Percentiles rank a stretch among this genome's conserved stretches.
Evolutionary conservation across 768 basidiomycete species (phyloP).

Genomic region (Sporobolomyces phaffii): DNA sequence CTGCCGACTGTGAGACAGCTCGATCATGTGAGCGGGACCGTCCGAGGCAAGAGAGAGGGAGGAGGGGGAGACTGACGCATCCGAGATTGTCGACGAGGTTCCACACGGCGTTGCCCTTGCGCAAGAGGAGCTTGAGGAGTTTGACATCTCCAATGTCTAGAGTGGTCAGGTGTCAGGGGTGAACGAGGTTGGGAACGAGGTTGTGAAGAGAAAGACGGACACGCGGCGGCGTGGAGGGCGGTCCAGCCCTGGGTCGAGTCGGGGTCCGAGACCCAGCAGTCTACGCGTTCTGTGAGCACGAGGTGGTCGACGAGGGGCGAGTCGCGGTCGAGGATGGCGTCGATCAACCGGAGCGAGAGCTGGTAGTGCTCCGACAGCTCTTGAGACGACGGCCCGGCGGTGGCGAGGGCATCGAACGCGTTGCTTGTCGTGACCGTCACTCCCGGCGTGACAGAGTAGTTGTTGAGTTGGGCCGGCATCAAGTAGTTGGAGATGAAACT

Average conservation of each 20-base stretch:
- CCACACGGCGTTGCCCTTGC: slow-evolving; percentile 77
- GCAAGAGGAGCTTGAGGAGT: slow-evolving; percentile 63
- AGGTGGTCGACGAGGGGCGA: slow-evolving; percentile 38
- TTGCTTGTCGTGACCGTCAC: not conserved
- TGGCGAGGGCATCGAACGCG: not conserved
- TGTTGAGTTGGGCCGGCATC: not conserved
- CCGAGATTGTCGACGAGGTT: slow-evolving; percentile 53
- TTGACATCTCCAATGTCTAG: slow-evolving; percentile 62
- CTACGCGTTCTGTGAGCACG: slow-evolving; percentile 50
- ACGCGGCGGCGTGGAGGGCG: slow-evolving; percentile 74
- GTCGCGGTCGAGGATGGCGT: slow-evolving; percentile 15
- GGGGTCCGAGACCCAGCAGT: slow-evolving; percentile 84
- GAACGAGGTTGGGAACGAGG: too few species aligned
- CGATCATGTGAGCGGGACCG: too few species aligned
- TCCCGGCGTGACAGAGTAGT: not conserved
- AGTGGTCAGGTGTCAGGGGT: too few species aligned
- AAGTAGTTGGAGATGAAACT: too few species aligned
- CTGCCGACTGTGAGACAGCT: slow-evolving; percentile 87
- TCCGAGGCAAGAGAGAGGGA: too few species aligned
- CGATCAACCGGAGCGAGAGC: slow-evolving; percentile 25
- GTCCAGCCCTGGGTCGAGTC: slow-evolving; percentile 58
- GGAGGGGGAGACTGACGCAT: slow-evolving; percentile 27
- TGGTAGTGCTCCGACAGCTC: slow-evolving; percentile 13
- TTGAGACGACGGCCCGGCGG: not conserved
- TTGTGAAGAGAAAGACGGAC: slow-evolving; percentile 12